Base-by-base conservation (phyloP, 441 rosid species). In the Corymbia calophylla region DNA sequence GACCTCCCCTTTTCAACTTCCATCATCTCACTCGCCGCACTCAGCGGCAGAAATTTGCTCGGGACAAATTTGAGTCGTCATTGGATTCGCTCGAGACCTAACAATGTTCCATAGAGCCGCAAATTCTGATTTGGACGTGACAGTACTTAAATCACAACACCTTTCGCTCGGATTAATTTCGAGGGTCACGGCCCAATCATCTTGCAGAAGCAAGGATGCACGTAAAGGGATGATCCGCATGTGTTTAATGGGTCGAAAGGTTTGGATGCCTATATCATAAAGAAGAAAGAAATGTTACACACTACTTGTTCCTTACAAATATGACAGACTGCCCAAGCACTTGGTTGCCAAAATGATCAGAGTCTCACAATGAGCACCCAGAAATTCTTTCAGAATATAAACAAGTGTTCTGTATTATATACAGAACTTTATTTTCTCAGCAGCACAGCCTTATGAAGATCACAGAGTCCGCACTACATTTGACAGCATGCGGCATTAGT, bases 261-360 rank as follows among this genome's bases (percentile, higher is more conserved):
- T 32, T 68, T 16, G 47, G 2, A 32, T 17, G 21, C 25, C 7
- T 5, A 66, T 8, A 16, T 17, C 10, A 1, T 66, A 8, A 66
- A 66, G 3, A 32, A 68, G 23, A 68, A 32, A 32, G 27, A 68
- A 68, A 68, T 32, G 19, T 68, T 9, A 68, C 6, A 87, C 88
- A 48, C 25, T 84, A 87, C 21, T 66, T n/a, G 17, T 8, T 66
- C 39, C 91, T 91, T 90, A 95, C 98, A 96, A 29, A 62, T 29
- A 62, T 29, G 9, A 62, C 18, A 25, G 35, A 29, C 17, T 62
- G 70, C 9, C 0, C 35, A 62, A 14, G 70, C 70, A 29, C 35
- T 29, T 14, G 70, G 70, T 62, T 62, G n/a, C 64, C 64, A 58
- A 10, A 25, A 25, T 58, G n/a, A 13, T 58, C 64, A 58, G 68